These are phyloP conservation scores for Tricladium varicosporioides DNA, from an alignment of 2,329 filamentous ascomycete species.

Conservation along the genomic window DNA sequence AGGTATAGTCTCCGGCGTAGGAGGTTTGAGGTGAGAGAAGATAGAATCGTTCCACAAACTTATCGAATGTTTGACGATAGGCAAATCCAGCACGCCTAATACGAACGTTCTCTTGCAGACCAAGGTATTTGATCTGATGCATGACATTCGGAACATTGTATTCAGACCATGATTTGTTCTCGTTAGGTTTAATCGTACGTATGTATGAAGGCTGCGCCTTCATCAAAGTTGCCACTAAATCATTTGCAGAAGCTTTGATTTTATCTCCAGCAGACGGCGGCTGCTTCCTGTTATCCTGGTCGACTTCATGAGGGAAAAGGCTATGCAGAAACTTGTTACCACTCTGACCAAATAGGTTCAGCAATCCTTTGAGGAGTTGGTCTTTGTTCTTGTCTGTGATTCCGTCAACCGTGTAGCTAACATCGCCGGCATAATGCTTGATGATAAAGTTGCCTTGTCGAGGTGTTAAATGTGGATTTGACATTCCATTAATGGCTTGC, in stretches of 20 bases:
- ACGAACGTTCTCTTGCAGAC: slow-evolving; percentile 98
- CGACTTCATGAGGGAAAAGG: slow-evolving; percentile 88
- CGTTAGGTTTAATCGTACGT: slow-evolving; percentile 98
- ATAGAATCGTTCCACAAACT: slow-evolving; percentile 97
- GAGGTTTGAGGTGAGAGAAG: slow-evolving; percentile 90
- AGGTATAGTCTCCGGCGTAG: slow-evolving; percentile 96
- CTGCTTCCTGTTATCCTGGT: slow-evolving; percentile 91
- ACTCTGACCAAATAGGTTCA: slow-evolving; percentile 82
- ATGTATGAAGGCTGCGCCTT: slow-evolving; percentile 97
- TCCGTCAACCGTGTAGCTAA: slow-evolving; percentile 88
- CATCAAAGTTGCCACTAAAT: slow-evolving; percentile 92
- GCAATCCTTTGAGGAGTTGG: slow-evolving; percentile 87
- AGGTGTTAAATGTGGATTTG: slow-evolving; percentile 86
- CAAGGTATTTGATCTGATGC: slow-evolving; percentile 98
- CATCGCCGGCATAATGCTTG: slow-evolving; percentile 98
- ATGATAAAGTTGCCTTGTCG: slow-evolving; percentile 96
- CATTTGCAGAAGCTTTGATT: slow-evolving; percentile 92
- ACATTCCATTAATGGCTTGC: slow-evolving; percentile 85
- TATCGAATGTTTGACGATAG: slow-evolving; percentile 95
- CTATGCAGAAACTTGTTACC: slow-evolving; percentile 83
- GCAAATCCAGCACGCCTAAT: slow-evolving; percentile 96
- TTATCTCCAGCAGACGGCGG: slow-evolving; percentile 95
- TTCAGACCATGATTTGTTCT: slow-evolving; percentile 93
- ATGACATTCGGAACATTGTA: slow-evolving; percentile 91
- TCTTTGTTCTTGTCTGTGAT: slow-evolving; percentile 99